Evolutionary conservation across 1,139 yeast species (phyloP), one percentile per base, ranked within the genome.

Genomic region (Scheffersomyces insectosa): DNA sequence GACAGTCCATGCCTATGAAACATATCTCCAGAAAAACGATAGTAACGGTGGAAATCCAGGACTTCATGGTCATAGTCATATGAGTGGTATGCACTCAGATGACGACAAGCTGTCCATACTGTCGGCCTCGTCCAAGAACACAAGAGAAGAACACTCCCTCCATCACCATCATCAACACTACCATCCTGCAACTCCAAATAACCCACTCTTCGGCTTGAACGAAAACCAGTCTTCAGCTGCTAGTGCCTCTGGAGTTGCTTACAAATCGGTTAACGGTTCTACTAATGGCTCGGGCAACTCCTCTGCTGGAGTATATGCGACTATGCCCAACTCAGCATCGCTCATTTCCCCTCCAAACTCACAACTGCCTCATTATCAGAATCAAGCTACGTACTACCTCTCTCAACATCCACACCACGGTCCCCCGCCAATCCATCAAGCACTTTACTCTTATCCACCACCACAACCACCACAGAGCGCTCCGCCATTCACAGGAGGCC

Each of bases 1-100:
- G 59, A 88, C 97, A 0, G 97, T 90, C 11, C 97, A 90, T 62
- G 90, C 95, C 28, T 83, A 82, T 62, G 90, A 87, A 55, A 77
- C 51, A 13, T 50, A 39, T 28, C 45, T 48, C 16, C 45, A 45
- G 28, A 30, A 41, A 41, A 13, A 13, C 14, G 40, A 15, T 11
- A 33, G n/a, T 31, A 13, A 15, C 7, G 34, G 20, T 14, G 9
- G 23, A 13, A 15, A 31, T 15, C n/a, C 23, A 9, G 20, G 34
- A 10, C 6, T 20, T 5, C 25, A 20, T 20, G 25, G 25, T 20
- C 25, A 20, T 20, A 20, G 6, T 20, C 25, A 20, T 20, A 20
- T 20, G 25, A 20, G 25, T 20, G 25, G 25, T 20, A 20, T 20
- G 25, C 25, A 20, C 6, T 15, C 15, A 7, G 15, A 15, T 13